Base-by-base conservation (phyloP, 2,329 filamentous ascomycete genomes). In the Fusarium sp. region DNA sequence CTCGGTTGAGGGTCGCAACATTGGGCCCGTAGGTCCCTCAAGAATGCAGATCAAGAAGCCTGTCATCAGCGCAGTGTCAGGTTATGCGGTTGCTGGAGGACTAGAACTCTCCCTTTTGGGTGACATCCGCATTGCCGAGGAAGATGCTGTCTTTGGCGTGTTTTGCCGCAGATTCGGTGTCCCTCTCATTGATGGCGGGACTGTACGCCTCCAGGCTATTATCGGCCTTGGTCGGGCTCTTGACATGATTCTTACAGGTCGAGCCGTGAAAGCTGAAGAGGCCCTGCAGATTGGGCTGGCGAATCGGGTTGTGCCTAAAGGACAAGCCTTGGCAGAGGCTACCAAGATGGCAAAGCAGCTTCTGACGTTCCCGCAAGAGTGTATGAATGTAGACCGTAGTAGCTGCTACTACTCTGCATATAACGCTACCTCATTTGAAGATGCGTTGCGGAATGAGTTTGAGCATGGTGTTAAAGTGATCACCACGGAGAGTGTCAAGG, bases 321-420 rank as follows among this genome's bases (percentile, higher is more conserved):
- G 60, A 5, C 58, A 63, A 8, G 58, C 24, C 0, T 43, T 63
- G 31, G 17, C 9, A 13, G 59, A 62, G 42, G 60, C 60, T 6
- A 62, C 50, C 2, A 63, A 63, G 21, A 62, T 63, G 7, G 58
- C 60, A 8, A 63, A 57, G 11, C 58, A 63, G n/a, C 43, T 63
- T 8, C 15, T 63, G 0, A 44, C 8, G 10, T 63, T 63, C 17
- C 50, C 60, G 6, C 60, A 63, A 4, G 38, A 63, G 2, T 63
- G 60, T 2, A 63, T 63, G 60, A 63, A 57, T 11, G 26, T 40
- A 1, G 60, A 63, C 5, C 26, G 58, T 7, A 39, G 24, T 1
- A 63, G 13, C 24, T 63, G 60, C 3, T 63, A 63, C 6, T 63
- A 63, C 11, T 44, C 60, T 3, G 21, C 17, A 1, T 63, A 63